A percentile compares a stretch with the other conserved stretches of the same genome.
These are phyloP conservation scores for Apiospora phragmitis DNA, from an alignment of 2,329 filamentous ascomycete species.

Conservation along the genomic window DNA sequence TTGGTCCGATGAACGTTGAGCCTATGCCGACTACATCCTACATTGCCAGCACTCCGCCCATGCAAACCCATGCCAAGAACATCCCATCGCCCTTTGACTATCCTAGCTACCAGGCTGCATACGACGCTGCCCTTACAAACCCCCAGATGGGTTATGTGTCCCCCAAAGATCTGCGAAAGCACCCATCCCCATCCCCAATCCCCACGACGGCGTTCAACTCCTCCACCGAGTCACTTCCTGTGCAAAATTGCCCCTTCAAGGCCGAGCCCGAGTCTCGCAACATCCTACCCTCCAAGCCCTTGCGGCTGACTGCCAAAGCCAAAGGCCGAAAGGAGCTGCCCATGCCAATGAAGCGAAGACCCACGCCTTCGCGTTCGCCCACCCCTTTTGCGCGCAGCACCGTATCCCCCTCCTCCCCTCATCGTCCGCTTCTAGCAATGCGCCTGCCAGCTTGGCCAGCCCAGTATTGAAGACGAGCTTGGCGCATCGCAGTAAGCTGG, in stretches of 20 bases:
- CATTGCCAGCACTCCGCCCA: not conserved
- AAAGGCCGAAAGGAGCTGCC: constrained; percentile 2
- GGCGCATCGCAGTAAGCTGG: constrained; percentile 13
- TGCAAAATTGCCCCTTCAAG: not conserved
- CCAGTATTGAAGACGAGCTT: constrained; percentile 4
- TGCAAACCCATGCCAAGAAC: not conserved
- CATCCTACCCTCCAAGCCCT: not conserved
- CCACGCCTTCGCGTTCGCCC: not conserved
- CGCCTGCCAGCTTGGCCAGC: not conserved
- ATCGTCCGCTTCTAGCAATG: not conserved
- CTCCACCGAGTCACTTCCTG: not conserved
- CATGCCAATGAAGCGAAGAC: not conserved
- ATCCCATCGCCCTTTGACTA: not conserved
- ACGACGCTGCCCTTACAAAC: not conserved
- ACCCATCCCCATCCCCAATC: not conserved
- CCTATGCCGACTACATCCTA: not conserved
- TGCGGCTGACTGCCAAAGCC: not conserved
- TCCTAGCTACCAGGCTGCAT: not conserved
- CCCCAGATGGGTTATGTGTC: not conserved
- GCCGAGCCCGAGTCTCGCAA: not conserved
- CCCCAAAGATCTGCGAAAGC: not conserved
- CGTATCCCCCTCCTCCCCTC: not conserved
- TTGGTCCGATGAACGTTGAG: constrained; percentile 6
- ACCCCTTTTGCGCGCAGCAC: not conserved
- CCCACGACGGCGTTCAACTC: not conserved